A percentile compares a stretch with the other conserved stretches of the same genome.
Evolutionary conservation across 352 stramenopile genomes (phyloP).

Genomic region (Phytophthora uliginosa): DNA sequence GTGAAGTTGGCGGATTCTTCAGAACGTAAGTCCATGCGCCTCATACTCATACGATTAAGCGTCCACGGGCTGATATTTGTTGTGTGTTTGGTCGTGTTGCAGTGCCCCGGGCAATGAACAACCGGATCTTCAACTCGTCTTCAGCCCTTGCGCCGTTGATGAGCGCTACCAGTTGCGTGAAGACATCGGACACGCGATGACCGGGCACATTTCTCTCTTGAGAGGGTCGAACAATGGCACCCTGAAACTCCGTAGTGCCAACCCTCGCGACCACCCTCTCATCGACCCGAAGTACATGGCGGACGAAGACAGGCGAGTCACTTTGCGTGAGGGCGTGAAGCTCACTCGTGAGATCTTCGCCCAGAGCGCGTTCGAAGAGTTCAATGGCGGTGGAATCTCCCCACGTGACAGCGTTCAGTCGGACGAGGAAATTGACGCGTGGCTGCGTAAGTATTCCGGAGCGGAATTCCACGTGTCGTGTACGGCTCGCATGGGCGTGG

Average conservation of each 20-base stretch:
- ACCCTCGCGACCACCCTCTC: conserved; percentile 74
- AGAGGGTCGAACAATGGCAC: conserved; percentile 81
- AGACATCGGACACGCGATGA: conserved; percentile 75
- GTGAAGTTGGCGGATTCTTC: conserved; percentile 89
- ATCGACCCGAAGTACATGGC: conserved; percentile 90
- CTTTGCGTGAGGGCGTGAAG: conserved; percentile 77
- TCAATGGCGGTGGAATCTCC: conserved; percentile 75
- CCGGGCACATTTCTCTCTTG: conserved; percentile 86
- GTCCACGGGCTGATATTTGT: conserved; percentile 1
- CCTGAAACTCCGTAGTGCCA: conserved; percentile 73
- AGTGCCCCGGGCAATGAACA: conserved; percentile 72
- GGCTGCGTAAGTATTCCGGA: conserved; percentile 79
- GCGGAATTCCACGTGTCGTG: conserved; percentile 89
- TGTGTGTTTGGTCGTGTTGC: not conserved
- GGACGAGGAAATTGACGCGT: conserved; percentile 83
- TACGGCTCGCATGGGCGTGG: conserved; percentile 87
- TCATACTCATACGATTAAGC: not conserved
- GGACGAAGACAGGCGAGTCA: conserved; percentile 68
- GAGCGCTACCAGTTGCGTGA: conserved; percentile 35
- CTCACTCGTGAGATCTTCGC: conserved; percentile 89
- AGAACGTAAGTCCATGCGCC: conserved; percentile 48
- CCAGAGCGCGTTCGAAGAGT: conserved; percentile 83
- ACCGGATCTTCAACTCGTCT: conserved; percentile 88
- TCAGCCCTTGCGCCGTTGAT: conserved; percentile 78
- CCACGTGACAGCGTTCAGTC: conserved; percentile 58